Conservation (phyloP, 768 basidiomycete species). For the Clitopilus passeckerianus region DNA sequence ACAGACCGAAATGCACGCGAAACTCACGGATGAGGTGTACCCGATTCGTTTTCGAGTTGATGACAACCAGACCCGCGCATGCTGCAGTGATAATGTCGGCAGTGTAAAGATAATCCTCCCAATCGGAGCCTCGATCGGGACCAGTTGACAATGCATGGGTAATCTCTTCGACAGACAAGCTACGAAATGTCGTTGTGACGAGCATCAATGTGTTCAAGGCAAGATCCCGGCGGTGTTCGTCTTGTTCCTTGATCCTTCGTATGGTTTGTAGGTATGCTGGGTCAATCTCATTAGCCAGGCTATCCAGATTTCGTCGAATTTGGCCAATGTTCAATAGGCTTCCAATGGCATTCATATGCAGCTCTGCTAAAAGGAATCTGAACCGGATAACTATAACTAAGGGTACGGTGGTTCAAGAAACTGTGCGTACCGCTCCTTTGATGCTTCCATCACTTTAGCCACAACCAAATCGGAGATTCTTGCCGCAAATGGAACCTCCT, state of each 20-base stretch:
- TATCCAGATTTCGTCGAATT: neutral
- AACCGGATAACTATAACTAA: neutral
- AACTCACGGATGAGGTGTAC: too few relatives aligned
- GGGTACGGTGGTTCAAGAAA: too few relatives aligned
- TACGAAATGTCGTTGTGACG: too few relatives aligned
- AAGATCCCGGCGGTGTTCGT: neutral
- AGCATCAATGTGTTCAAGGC: neutral
- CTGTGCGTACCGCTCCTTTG: neutral
- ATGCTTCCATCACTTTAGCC: neutral
- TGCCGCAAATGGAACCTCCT: neutral
- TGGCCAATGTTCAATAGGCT: neutral
- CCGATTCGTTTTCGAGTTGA: too few relatives aligned
- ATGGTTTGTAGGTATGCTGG: neutral
- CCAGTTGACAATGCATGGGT: too few relatives aligned
- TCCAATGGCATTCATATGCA: neutral
- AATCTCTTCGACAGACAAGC: too few relatives aligned
- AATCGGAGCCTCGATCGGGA: too few relatives aligned
- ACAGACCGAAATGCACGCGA: too few relatives aligned
- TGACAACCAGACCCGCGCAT: too few relatives aligned
- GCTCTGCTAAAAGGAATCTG: neutral
- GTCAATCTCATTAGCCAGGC: neutral
- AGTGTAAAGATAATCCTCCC: too few relatives aligned
- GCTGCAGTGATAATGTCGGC: too few relatives aligned
- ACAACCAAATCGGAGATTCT: neutral
- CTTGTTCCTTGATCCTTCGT: neutral